Conservation (phyloP, 2,329 filamentous ascomycete genomes). For the Fusarium sp. region DNA sequence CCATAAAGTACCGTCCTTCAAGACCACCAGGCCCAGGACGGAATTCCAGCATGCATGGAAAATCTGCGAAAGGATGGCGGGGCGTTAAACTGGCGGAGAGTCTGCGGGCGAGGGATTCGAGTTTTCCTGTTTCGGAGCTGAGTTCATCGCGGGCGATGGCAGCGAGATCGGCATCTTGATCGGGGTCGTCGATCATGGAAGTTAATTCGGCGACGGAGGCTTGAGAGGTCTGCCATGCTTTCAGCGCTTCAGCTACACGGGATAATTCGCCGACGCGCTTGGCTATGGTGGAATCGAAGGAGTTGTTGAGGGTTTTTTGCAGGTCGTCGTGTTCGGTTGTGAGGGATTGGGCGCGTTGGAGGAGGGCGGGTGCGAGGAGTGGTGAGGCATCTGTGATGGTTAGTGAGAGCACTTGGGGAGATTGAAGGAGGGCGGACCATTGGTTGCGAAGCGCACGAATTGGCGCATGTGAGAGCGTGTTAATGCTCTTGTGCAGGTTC, state of each 20-base stretch:
- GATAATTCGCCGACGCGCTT: slow-evolving; percentile 72
- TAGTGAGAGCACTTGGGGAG: not conserved
- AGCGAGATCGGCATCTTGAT: slow-evolving; percentile 76
- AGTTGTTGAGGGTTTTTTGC: slow-evolving; percentile 60
- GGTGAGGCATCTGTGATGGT: slow-evolving; percentile 31
- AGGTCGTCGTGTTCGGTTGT: slow-evolving; percentile 68
- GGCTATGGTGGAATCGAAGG: slow-evolving; percentile 68
- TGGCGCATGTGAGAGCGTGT: slow-evolving; percentile 40
- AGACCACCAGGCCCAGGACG: slow-evolving; percentile 91
- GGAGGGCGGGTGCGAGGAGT: slow-evolving; percentile 64
- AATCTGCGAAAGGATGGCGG: slow-evolving; percentile 86
- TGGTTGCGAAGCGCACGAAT: slow-evolving; percentile 50
- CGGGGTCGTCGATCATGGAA: slow-evolving; percentile 58
- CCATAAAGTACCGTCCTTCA: slow-evolving; percentile 91
- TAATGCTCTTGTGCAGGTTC: slow-evolving; percentile 51
- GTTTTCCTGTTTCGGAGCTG: slow-evolving; percentile 68
- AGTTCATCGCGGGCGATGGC: slow-evolving; percentile 87
- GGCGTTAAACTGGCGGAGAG: slow-evolving; percentile 86
- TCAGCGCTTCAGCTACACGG: slow-evolving; percentile 67
- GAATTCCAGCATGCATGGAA: slow-evolving; percentile 93
- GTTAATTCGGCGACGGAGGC: slow-evolving; percentile 66
- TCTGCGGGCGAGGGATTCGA: slow-evolving; percentile 72
- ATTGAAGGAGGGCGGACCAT: slow-evolving; percentile 37
- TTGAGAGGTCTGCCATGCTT: slow-evolving; percentile 67
- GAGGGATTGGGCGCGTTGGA: slow-evolving; percentile 69